Percentiles rank a stretch among this genome's conserved stretches.
Conservation (phyloP, 768 basidiomycete species). For the Solioccasus polychromus region DNA sequence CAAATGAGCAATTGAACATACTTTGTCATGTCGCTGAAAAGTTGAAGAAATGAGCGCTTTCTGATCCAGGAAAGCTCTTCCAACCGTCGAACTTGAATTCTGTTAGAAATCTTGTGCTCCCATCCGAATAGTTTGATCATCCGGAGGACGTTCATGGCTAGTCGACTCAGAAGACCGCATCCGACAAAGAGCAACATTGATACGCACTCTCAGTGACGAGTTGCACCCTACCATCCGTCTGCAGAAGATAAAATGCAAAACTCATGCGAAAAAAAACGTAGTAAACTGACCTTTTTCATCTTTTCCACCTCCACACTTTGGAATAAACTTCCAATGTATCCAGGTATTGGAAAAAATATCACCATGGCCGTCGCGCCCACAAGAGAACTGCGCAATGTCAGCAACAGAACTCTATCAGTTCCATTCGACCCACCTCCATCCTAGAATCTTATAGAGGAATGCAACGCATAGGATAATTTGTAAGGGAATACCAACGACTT, state of each 20-base stretch:
- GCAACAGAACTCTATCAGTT: constrained; percentile 28
- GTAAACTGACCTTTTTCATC: constrained; percentile 51
- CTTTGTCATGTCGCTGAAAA: constrained; percentile 35
- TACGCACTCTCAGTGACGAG: constrained; percentile 54
- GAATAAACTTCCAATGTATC: constrained; percentile 46
- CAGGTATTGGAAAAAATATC: constrained; percentile 55
- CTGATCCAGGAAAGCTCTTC: constrained; percentile 56
- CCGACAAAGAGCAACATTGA: constrained; percentile 3
- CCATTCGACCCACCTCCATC: constrained; percentile 7
- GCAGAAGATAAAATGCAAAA: constrained; percentile 38
- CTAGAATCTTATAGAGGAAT: constrained; percentile 6
- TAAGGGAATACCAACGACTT: constrained; percentile 5
- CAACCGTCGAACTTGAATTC: constrained; percentile 53
- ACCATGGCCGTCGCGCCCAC: constrained; percentile 54
- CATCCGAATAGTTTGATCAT: constrained; percentile 75
- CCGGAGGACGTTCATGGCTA: constrained; percentile 54
- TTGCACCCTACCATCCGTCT: constrained; percentile 43
- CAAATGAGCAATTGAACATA: constrained; percentile 3
- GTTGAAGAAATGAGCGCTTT: constrained; percentile 47
- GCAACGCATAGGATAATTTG: constrained; percentile 3
- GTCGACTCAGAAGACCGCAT: neutral
- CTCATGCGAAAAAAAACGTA: constrained; percentile 1
- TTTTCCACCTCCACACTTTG: constrained; percentile 46
- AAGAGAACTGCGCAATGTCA: constrained; percentile 47
- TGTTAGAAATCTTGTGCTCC: constrained; percentile 54